These are phyloP conservation scores for Taxawa tesnikishii DNA, from an alignment of 2,329 filamentous ascomycete genomes.

Conservation along the genomic window DNA sequence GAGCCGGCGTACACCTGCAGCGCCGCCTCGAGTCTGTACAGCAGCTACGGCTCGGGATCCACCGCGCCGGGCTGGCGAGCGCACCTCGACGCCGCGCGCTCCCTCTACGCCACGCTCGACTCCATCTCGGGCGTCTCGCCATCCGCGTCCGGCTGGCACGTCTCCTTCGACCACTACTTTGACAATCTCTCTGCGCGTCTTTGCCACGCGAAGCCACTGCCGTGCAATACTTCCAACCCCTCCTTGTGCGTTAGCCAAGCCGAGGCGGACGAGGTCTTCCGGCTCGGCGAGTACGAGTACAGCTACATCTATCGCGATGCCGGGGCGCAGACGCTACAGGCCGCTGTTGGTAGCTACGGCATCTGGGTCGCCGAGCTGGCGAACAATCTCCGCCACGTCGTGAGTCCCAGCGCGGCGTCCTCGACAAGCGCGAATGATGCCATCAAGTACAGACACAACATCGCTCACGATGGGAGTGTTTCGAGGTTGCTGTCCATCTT, in stretches of 20 bases:
- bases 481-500: slow-evolving; percentile 56
- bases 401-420: slow-evolving; percentile 30
- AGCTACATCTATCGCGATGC: slow-evolving; percentile 63
- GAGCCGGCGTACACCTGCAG: slow-evolving; percentile 62
- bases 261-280: slow-evolving; percentile 57
- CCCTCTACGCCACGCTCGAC: slow-evolving; percentile 51
- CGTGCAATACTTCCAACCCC: slow-evolving; percentile 46
- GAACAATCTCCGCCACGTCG: slow-evolving; percentile 43
- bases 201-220: slow-evolving; percentile 61
- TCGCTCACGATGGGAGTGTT: slow-evolving; percentile 68
- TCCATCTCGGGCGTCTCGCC: slow-evolving; percentile 52
- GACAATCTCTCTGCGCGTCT: slow-evolving; percentile 71
- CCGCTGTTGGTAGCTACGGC: slow-evolving; percentile 51
- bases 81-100: slow-evolving; percentile 46
- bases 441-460: slow-evolving; percentile 57
- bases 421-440: slow-evolving; percentile 6
- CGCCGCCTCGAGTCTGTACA: slow-evolving; percentile 32
- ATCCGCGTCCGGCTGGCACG: slow-evolving; percentile 51
- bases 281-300: slow-evolving; percentile 72
- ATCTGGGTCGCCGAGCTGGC: slow-evolving; percentile 65
- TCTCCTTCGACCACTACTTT: slow-evolving; percentile 68
- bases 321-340: slow-evolving; percentile 43
- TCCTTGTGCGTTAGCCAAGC: slow-evolving; percentile 48
- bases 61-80: slow-evolving; percentile 43
- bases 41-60: slow-evolving; percentile 33